These are phyloP conservation scores for Phytophthora fragariae DNA, from an alignment of 352 stramenopile species.

Conservation along the genomic window DNA sequence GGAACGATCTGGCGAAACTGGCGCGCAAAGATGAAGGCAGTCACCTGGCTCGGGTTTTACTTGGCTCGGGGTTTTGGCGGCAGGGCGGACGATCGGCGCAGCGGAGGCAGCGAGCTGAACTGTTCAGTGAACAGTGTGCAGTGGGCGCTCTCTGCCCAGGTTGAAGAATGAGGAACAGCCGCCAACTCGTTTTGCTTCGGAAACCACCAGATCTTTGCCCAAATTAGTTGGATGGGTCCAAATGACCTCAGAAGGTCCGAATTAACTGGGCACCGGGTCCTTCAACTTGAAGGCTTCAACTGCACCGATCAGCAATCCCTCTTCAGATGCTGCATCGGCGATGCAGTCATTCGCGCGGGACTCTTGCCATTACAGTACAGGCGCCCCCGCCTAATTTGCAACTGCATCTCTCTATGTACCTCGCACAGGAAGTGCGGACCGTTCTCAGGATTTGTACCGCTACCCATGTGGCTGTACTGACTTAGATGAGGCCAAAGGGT, in stretches of 20 bases:
- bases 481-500: no score
- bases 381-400: no score
- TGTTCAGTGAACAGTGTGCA: not conserved
- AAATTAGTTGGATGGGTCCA: not conserved
- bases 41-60: not conserved
- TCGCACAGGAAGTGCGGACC: no score
- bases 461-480: no score
- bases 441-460: no score
- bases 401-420: no score
- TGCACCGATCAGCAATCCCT: no score
- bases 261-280: no score
- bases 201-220: slow-evolving; percentile 8
- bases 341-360: no score
- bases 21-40: slow-evolving; percentile 5
- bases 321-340: no score
- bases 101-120: not conserved
- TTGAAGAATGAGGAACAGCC: slow-evolving; percentile 9
- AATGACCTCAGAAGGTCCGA: not conserved
- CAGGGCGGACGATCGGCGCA: not conserved
- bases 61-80: not conserved
- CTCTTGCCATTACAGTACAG: no score
- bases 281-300: no score
- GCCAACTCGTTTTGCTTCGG: not conserved
- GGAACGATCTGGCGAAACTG: slow-evolving; percentile 24
- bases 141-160: slow-evolving; percentile 5